Base-by-base conservation (phyloP, 768 basidiomycete species). In the Amanita jacksonii region DNA sequence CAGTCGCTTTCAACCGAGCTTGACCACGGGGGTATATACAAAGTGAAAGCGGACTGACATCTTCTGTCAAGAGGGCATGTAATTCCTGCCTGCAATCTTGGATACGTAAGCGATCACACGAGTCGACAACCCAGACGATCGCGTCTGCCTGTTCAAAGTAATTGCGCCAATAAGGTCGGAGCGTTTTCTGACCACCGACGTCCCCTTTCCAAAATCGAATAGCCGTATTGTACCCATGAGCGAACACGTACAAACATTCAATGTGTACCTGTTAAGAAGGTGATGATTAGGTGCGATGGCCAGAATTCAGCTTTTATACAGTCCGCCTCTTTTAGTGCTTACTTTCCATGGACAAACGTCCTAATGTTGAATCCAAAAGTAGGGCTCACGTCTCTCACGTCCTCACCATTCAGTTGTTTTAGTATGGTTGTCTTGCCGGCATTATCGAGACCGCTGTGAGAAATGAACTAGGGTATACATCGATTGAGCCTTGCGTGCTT, bases 101-200 rank as follows among this genome's bases (percentile, higher is more conserved):
- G 75, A 96, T 88, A 49, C 96, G 76, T 68, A 90, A 72, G 32
- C 86, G 75, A 65, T 98, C 94, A 28, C 85, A 77, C 0, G 92
- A 94, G 67, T 99, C 96, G 32, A 99, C 93, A 13, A 99, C 94
- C 96, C 96, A 99, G 25, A 98, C 91, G 34, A 99, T 71, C 5
- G 87, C 94, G 63, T 98, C 96, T 8, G 96, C 98, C 63, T 92
- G 89, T 63, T 99, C 96, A 53, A 98, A 98, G 65, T 98, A 98
- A 62, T 98, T 99, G 19, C 90, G 72, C 96, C 96, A 99, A 62
- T 98, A 98, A 5, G 96, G 94, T 23, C 96, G 77, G 41, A 99
- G 79, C 0, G 90, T 93, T 46, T 84, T 79, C 62, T 99, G 96
- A 18, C 96, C 94, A 27, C 96, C 96, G 27, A 98, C 91, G 60